Percentiles rank a stretch among this genome's conserved stretches.
phyloP scores from a whole-genome alignment of 495 filamentous ascomycete species.

The Cercophora newfieldiana region DNA sequence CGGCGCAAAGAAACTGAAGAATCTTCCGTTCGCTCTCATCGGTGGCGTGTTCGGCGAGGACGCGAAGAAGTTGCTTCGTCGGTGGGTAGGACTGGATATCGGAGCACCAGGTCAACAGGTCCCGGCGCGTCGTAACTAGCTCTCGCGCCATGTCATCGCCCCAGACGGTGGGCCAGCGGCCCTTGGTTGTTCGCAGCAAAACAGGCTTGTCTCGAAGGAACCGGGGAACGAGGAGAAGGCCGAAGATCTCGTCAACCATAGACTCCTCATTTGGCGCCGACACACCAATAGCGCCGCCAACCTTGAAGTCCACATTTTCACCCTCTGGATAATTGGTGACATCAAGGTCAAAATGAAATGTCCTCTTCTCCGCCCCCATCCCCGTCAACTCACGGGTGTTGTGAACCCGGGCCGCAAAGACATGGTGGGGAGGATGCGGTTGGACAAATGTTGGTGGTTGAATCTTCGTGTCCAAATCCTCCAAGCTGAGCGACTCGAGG shows the following conservation, averaged over 20 bases:
- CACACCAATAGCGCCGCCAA: slow-evolving; percentile 92
- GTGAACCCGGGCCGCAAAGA: slow-evolving; percentile 81
- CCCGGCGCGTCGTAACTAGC: slow-evolving; percentile 82
- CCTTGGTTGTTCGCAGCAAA: slow-evolving; percentile 70
- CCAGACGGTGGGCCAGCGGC: slow-evolving; percentile 98
- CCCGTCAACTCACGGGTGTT: slow-evolving; percentile 83
- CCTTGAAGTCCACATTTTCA: slow-evolving; percentile 87
- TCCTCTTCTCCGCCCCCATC: slow-evolving; percentile 91
- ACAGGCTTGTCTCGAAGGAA: slow-evolving; percentile 80
- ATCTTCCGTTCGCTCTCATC: slow-evolving; percentile 84
- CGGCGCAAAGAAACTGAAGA: slow-evolving; percentile 77
- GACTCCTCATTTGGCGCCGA: slow-evolving; percentile 79
- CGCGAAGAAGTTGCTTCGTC: slow-evolving; percentile 80
- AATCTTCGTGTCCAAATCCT: slow-evolving; percentile 47
- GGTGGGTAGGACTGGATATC: slow-evolving; percentile 92
- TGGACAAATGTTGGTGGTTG: slow-evolving; percentile 88
- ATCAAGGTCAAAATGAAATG: slow-evolving; percentile 95
- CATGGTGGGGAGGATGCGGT: slow-evolving; percentile 90
- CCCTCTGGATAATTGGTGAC: slow-evolving; percentile 93
- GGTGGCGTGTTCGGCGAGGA: slow-evolving; percentile 81
- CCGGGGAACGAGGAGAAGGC: slow-evolving; percentile 73
- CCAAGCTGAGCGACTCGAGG: slow-evolving; percentile 35
- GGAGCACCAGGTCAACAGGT: slow-evolving; percentile 90
- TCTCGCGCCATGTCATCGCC: slow-evolving; percentile 84
- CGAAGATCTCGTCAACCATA: slow-evolving; percentile 79